phyloP scores from a whole-genome alignment of 345 rosid species.

The Rhodamnia argentea region DNA sequence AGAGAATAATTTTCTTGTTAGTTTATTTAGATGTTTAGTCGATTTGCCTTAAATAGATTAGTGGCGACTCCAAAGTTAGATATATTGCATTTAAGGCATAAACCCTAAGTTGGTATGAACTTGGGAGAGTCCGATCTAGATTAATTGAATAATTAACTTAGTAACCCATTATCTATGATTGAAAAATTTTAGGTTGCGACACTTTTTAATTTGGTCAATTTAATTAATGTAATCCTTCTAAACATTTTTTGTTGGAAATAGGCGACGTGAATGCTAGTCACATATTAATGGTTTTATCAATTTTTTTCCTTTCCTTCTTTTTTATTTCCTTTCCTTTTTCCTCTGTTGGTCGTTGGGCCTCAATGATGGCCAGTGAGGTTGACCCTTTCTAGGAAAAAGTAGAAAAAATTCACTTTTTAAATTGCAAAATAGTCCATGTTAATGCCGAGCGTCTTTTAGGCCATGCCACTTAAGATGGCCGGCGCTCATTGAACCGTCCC shows the following conservation, averaged over 20 bases:
- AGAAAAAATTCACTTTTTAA: background rate
- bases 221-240: background rate
- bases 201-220: background rate
- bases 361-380: background rate
- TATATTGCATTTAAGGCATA: too few relatives aligned
- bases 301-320: background rate
- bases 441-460: rapidly evolving
- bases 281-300: too few relatives aligned
- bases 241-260: background rate
- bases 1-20: too few relatives aligned
- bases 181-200: too few relatives aligned
- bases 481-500: background rate
- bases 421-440: background rate
- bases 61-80: too few relatives aligned
- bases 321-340: background rate
- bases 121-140: too few relatives aligned
- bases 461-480: background rate
- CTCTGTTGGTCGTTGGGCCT: rapidly evolving
- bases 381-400: background rate
- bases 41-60: too few relatives aligned
- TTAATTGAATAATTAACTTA: too few relatives aligned
- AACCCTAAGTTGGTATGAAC: too few relatives aligned
- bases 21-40: too few relatives aligned
- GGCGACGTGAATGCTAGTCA: rapidly evolving
- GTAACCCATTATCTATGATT: too few relatives aligned